Percentiles rank a stretch among this genome's conserved stretches.
Evolutionary conservation across 2,329 filamentous ascomycete genomes (phyloP).

Genomic region (Fusarium humuli): DNA sequence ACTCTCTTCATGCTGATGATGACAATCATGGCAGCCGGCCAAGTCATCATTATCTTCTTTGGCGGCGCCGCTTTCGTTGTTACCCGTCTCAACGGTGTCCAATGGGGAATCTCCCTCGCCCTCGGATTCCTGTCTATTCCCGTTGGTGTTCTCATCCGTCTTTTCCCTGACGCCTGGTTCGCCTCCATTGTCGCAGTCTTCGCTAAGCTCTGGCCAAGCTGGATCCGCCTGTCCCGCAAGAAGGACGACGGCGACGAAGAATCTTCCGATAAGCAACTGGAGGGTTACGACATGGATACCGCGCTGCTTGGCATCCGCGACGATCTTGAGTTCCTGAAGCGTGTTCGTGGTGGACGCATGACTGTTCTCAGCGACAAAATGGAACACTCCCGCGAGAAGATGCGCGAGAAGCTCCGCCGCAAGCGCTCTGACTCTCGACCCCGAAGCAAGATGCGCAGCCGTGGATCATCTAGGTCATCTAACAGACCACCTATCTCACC

Average conservation of each 20-base stretch:
- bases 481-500: constrained; percentile 39
- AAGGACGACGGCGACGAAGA: constrained; percentile 31
- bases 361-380: constrained; percentile 34
- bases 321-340: constrained; percentile 36
- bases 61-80: constrained; percentile 77
- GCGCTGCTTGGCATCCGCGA: constrained; percentile 35
- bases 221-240: constrained; percentile 30
- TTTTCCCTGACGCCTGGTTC: constrained; percentile 74
- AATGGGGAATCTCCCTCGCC: constrained; percentile 85
- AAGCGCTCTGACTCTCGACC: constrained; percentile 38
- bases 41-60: constrained; percentile 41
- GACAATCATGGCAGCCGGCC: constrained; percentile 47
- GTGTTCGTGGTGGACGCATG: constrained; percentile 36
- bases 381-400: constrained; percentile 31
- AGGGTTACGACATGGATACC: constrained; percentile 35
- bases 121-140: constrained; percentile 81
- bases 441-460: constrained; percentile 32
- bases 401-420: constrained; percentile 28
- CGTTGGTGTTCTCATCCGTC: constrained; percentile 76
- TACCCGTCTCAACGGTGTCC: constrained; percentile 67
- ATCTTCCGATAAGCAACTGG: constrained; percentile 26
- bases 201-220: constrained; percentile 34
- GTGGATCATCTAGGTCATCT: constrained; percentile 35
- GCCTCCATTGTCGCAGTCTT: constrained; percentile 20
- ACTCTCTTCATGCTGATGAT: constrained; percentile 44